Base-by-base conservation (phyloP, 352 stramenopile genomes). In the Phytopythium montanum region DNA sequence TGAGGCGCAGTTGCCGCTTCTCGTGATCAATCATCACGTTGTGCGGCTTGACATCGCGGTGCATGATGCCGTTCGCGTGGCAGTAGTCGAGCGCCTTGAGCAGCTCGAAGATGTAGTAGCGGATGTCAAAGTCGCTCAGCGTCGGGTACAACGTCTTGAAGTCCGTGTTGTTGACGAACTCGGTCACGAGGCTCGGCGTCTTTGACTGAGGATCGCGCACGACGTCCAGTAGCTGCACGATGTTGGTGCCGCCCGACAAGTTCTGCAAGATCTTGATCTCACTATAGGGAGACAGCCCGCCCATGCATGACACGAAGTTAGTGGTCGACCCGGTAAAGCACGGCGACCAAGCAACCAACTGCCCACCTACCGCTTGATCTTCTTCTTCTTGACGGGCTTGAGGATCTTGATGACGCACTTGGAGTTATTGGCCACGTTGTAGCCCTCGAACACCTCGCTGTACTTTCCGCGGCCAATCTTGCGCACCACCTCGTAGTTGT, bases 341-440 rank as follows among this genome's bases (percentile, higher is more conserved):
- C n/a, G n/a, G n/a, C n/a, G n/a, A n/a, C n/a, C n/a, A n/a, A 54
- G 18, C 8, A 18, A 31, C 18, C 14, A 31, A 31, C 25, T 45
- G 12, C 7, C 8, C 9, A 58, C 77, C 41, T 41, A 92, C 66
- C 95, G 85, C 73, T 99, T 99, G 74, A 99, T 99, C 84, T 99
- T 99, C 82, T 99, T 99, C 87, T 99, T 99, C 89, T 99, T 99
- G n/a, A 99, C 97, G 16, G 97, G 97, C 79, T 99, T 99, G 51
- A 99, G 87, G 69, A 99, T 99, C 86, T 99, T 99, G 64, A 99
- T 98, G n/a, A 99, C 97, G 73, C 97, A 99, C 64, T 98, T 97
- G 36, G 85, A 92, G 65, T 98, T 98, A 72, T 96, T 99, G 21
- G 79, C 76, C 26, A 99, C 87, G 65, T 99, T 99, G 68, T 98